Base-by-base conservation (phyloP, 2,329 filamentous ascomycete species). In the Nigrospora osmanthi region DNA sequence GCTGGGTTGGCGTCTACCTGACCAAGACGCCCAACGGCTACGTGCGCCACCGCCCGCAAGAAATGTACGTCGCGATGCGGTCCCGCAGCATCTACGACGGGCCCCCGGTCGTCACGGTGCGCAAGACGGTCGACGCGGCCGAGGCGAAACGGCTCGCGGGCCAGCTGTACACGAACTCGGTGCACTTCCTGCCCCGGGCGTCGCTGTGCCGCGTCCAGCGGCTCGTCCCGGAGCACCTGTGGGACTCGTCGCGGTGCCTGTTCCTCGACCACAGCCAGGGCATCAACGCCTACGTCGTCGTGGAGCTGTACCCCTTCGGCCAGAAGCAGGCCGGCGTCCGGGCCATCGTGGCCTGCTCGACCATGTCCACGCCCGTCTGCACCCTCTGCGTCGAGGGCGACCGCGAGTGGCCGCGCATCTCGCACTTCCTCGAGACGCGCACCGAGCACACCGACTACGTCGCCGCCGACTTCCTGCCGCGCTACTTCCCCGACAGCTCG, bases 21-120 rank as follows among this genome's bases (percentile, higher is more conserved):
- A n/a, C 15, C 41, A 43, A 43, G 23, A 43, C 41, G 11, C 12
- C 41, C 15, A 35, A 43, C 33, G 41, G 41, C 19, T 43, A 36
- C 34, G 41, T 43, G 4, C 41, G 41, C 13, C 30, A 31, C 4
- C 16, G 28, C 13, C 41, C 41, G 0, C 30, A 34, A 16, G 5
- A 13, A 15, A 34, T 43, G 4, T 41, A 34, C 11, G 34, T 33
- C 4, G 39, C 39, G 4, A 13, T 16, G 12, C 3, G 28, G 16
- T 17, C 7, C 31, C 39, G 39, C 9, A 19, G 17, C 7, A 19
- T 41, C 16, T 31, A 31, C 6, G 31, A 41, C 31, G 16, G 31
- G 31, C 39, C 39, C 1, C 39, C 39, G 14, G 34, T 19, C 11
- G 15, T 41, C 31, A 31, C 32, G 7, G 34, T 41, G 16, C 31